Conservation (phyloP, 768 basidiomycete genomes). For the Filobasidium wieringae region DNA sequence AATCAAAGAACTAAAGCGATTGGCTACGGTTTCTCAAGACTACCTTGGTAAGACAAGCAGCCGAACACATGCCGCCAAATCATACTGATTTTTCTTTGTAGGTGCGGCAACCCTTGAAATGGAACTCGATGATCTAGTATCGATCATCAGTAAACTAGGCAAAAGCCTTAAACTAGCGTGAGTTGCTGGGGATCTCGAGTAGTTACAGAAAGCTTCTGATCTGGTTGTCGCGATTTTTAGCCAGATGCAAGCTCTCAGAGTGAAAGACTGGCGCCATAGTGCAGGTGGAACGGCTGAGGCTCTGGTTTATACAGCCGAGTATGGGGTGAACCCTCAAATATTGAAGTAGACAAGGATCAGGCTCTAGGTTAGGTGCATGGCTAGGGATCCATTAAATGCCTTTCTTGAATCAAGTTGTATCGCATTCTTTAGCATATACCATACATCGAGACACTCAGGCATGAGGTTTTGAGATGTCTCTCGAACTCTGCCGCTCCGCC, state of each 20-base stretch:
- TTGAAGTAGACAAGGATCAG: too few species aligned
- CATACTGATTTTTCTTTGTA: background rate
- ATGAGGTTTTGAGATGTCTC: too few species aligned
- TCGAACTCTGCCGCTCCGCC: too few species aligned
- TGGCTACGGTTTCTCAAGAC: background rate
- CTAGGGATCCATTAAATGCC: too few species aligned
- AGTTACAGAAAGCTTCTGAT: background rate
- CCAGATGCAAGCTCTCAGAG: background rate
- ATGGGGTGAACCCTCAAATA: background rate
- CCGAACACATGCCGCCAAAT: background rate
- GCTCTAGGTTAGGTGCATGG: too few species aligned
- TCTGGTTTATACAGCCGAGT: background rate
- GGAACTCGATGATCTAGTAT: slow-evolving; percentile 6
- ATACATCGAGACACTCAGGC: too few species aligned
- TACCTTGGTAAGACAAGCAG: background rate
- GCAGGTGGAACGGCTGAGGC: background rate
- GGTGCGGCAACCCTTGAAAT: background rate
- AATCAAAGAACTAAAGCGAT: slow-evolving; percentile 8
- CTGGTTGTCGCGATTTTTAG: background rate
- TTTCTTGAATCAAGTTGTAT: too few species aligned
- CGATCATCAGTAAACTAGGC: background rate
- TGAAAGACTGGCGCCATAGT: background rate
- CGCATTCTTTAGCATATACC: too few species aligned
- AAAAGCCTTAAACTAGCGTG: slow-evolving; percentile 8
- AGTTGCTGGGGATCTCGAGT: background rate